Evolutionary conservation across 345 rosid species (phyloP).

Genomic region (Raphanus sativus): DNA sequence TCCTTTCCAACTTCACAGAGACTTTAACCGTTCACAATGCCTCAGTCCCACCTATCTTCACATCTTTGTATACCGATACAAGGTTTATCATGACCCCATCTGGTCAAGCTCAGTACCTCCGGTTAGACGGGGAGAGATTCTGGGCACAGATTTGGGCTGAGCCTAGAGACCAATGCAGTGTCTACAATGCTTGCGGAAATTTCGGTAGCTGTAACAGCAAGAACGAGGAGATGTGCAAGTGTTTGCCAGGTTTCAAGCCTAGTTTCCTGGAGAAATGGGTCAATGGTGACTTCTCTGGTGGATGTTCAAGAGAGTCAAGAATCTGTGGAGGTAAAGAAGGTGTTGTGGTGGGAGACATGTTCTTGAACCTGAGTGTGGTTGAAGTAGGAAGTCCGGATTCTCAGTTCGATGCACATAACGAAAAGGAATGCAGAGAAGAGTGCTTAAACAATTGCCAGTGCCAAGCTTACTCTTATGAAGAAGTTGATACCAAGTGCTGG

Average conservation of each 20-base stretch:
- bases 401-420: constrained; percentile 36
- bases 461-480: constrained; percentile 60
- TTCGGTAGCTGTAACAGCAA: constrained; percentile 51
- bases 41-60: constrained; percentile 47
- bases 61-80: constrained; percentile 44
- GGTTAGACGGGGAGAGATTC: constrained; percentile 30
- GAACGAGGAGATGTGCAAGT: constrained; percentile 44
- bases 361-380: constrained; percentile 52
- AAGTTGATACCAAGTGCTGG: constrained; percentile 44
- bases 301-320: constrained; percentile 47
- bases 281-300: constrained; percentile 39
- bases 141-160: constrained; percentile 46
- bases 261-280: constrained; percentile 43
- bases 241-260: constrained; percentile 52
- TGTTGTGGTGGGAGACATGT: constrained; percentile 36
- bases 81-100: constrained; percentile 39
- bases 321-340: constrained; percentile 40
- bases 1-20: constrained; percentile 49
- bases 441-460: constrained; percentile 59
- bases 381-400: constrained; percentile 58
- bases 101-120: constrained; percentile 44
- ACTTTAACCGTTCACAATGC: constrained; percentile 36
- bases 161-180: constrained; percentile 49
- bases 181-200: constrained; percentile 49
- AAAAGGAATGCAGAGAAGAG: constrained; percentile 46